Percentiles rank a stretch among this genome's conserved stretches.
Evolutionary conservation across 306 rosid genomes (phyloP).

Genomic region (Cicer bijugum): DNA sequence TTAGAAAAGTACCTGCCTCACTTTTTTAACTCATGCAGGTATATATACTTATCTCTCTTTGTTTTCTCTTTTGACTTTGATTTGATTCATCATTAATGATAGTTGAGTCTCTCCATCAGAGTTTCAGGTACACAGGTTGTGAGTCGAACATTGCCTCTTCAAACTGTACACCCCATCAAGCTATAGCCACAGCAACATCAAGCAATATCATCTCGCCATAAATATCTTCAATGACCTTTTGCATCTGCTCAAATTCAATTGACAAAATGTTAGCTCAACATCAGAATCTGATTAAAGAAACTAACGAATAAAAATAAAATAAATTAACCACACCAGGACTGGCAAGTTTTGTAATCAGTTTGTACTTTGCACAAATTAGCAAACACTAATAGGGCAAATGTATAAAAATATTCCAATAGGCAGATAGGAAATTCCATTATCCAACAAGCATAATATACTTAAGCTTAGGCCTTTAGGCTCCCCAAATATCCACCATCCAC

Average conservation of each 20-base stretch:
- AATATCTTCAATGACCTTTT: constrained; percentile 32
- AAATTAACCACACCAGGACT: neutral
- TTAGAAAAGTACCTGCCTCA: constrained; percentile 29
- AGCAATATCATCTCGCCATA: constrained; percentile 26
- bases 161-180: constrained; percentile 42
- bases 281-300: constrained; percentile 37
- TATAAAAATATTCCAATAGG: neutral
- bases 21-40: constrained; percentile 37
- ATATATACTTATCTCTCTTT: constrained; percentile 19
- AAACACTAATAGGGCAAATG: neutral
- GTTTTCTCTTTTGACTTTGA: constrained; percentile 17
- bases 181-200: constrained; percentile 37
- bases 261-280: constrained; percentile 29
- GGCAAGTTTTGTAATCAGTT: constrained; percentile 2
- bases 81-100: constrained; percentile 14
- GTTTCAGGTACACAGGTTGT: constrained; percentile 40
- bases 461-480: neutral
- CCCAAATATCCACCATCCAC: neutral
- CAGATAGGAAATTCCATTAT: constrained; percentile 10
- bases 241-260: constrained; percentile 43
- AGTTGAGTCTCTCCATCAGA: constrained; percentile 35
- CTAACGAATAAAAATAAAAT: neutral
- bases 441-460: constrained; percentile 20
- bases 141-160: constrained; percentile 54
- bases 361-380: neutral